phyloP scores from a whole-genome alignment of 2,329 filamentous ascomycete species.

The Monilinia polystroma region DNA sequence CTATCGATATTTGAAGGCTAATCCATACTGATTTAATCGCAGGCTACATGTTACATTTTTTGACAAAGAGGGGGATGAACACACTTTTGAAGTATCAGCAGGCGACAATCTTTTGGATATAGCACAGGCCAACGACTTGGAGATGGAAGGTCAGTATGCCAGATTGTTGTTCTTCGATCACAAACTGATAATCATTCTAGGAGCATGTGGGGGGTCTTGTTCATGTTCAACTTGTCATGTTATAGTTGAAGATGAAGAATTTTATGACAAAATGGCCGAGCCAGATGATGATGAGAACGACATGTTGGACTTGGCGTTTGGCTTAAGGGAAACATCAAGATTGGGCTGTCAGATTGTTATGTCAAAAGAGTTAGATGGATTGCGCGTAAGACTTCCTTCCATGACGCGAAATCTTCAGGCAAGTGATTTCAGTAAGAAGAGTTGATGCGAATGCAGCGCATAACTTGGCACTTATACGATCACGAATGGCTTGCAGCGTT shows the following conservation, averaged over 20 bases:
- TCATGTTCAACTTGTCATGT: constrained; percentile 76
- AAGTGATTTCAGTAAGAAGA: constrained; percentile 72
- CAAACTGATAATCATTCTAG: constrained; percentile 40
- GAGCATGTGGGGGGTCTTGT: constrained; percentile 84
- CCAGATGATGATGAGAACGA: constrained; percentile 66
- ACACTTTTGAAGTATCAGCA: constrained; percentile 75
- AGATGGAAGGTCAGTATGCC: constrained; percentile 78
- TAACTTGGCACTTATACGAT: not conserved
- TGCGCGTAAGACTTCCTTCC: constrained; percentile 79
- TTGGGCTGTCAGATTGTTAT: constrained; percentile 64
- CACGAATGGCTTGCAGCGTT: not conserved
- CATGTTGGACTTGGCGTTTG: constrained; percentile 73
- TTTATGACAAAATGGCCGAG: constrained; percentile 63
- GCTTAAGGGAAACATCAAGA: constrained; percentile 66
- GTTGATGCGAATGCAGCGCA: constrained; percentile 7
- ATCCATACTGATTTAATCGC: constrained; percentile 23
- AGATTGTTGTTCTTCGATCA: not conserved
- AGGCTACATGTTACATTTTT: constrained; percentile 90
- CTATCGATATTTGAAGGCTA: not conserved
- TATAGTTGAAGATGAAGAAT: constrained; percentile 62
- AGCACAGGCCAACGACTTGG: constrained; percentile 88
- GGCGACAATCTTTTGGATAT: constrained; percentile 96
- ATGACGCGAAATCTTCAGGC: constrained; percentile 97
- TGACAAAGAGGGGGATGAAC: constrained; percentile 78
- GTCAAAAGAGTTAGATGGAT: constrained; percentile 83